Evolutionary conservation across 208 protist species (phyloP), one percentile per base, ranked within the genome.

Genomic region (Trichomonas vaginalis): DNA sequence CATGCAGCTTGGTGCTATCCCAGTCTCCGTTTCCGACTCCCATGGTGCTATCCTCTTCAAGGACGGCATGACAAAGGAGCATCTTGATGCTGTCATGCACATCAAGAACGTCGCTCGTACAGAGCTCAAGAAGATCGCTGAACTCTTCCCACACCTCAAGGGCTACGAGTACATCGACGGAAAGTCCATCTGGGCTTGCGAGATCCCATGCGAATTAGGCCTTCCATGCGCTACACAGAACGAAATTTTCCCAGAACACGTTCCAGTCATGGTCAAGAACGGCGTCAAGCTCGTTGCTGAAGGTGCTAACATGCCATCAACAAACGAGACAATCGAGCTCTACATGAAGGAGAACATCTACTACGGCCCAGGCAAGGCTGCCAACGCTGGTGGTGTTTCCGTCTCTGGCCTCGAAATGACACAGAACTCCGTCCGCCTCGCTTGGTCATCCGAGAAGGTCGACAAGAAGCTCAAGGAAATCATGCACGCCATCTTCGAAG

Each of bases 201-300:
- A 97, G 97, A 97, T 99, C 96, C 98, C 97, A 95, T 98, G 98
- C 92, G 97, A 97, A 37, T 88, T 97, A 87, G 96, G 96, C 1
- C 82, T 98, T 48, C 98, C 98, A n/a, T 98, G 98, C 95, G 98
- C 98, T 45, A 99, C 98, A 62, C 98, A 99, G 97, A 98, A 99
- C 97, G 98, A 99, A 97, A 40, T 99, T n/a, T 96, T 97, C 62
- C 96, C 49, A 32, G 96, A 96, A 23, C 98, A 98, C 51, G 98
- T 98, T 23, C 95, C 96, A 95, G 79, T 48, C 23, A 97, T n/a
- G 23, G 23, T n/a, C n/a, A n/a, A n/a, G n/a, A n/a, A n/a, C n/a
- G n/a, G n/a, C n/a, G n/a, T n/a, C n/a, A n/a, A n/a, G n/a, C n/a
- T n/a, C n/a, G n/a, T n/a, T n/a, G n/a, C n/a, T n/a, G n/a, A n/a